Conservation (phyloP, 1,284 basidiomycete species). For the Trichosporon asahii region DNA sequence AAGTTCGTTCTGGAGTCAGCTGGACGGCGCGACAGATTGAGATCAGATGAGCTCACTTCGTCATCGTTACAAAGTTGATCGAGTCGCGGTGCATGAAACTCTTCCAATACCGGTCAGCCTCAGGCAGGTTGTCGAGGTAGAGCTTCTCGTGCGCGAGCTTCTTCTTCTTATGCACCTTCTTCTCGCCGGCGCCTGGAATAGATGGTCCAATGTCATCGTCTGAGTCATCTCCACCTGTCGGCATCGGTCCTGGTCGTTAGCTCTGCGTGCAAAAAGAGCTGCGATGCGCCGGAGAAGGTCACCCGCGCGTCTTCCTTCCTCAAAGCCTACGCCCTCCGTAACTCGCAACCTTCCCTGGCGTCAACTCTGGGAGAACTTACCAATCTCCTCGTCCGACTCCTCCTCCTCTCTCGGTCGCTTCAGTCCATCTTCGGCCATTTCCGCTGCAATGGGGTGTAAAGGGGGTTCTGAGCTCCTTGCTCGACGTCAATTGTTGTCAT, state of each 20-base stretch:
- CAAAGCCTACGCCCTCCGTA: background rate
- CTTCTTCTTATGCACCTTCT: slow-evolving; percentile 35
- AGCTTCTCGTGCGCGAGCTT: slow-evolving; percentile 70
- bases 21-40: background rate
- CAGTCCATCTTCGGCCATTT: slow-evolving; percentile 14
- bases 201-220: slow-evolving; percentile 18
- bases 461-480: background rate
- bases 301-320: background rate
- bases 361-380: slow-evolving; percentile 21
- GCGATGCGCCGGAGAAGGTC: background rate
- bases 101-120: slow-evolving; percentile 89
- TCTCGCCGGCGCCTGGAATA: background rate
- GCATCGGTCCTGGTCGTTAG: slow-evolving; percentile 30
- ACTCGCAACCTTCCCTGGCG: background rate
- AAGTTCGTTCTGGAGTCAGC: slow-evolving; percentile 71
- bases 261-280: background rate
- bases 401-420: slow-evolving; percentile 40
- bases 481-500: background rate
- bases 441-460: background rate
- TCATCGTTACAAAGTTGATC: slow-evolving; percentile 81
- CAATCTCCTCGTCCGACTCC: slow-evolving; percentile 51
- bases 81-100: slow-evolving; percentile 98
- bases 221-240: slow-evolving; percentile 20
- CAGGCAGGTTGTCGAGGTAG: slow-evolving; percentile 87
- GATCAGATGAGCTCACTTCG: slow-evolving; percentile 63